phyloP scores from a whole-genome alignment of 768 basidiomycete species.

The Ramaria rubella region DNA sequence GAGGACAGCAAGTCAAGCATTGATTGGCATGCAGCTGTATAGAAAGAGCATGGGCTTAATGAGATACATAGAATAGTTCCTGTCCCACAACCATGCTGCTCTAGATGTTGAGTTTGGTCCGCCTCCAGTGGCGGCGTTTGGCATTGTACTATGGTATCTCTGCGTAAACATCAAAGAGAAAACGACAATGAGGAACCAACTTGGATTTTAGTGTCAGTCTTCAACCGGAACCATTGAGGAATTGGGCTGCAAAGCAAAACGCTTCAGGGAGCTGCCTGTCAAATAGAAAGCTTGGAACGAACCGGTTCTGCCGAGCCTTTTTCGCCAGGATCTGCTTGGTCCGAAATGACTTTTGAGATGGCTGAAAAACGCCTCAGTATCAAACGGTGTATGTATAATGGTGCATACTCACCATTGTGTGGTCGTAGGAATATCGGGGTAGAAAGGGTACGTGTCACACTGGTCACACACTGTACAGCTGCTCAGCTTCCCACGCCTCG shows the following conservation, averaged over 20 bases:
- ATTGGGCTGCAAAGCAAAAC: constrained; percentile 59
- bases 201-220: constrained; percentile 93
- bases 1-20: too few relatives aligned
- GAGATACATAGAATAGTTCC: neutral
- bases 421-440: constrained; percentile 21
- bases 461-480: constrained; percentile 37
- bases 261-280: neutral
- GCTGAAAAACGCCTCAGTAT: constrained; percentile 42
- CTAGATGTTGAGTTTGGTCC: constrained; percentile 97
- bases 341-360: constrained; percentile 98
- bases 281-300: constrained; percentile 19
- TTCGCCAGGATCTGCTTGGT: constrained; percentile 97
- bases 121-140: constrained; percentile 98
- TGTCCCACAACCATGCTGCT: neutral
- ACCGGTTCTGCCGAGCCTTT: constrained; percentile 94
- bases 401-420: constrained; percentile 38
- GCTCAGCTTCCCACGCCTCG: constrained; percentile 14
- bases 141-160: constrained; percentile 66
- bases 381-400: neutral
- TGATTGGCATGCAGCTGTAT: too few relatives aligned
- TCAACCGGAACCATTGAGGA: constrained; percentile 98
- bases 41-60: too few relatives aligned
- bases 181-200: constrained; percentile 30
- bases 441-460: constrained; percentile 8
- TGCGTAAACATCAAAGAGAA: neutral